These are phyloP conservation scores for Calocera cornea DNA, from an alignment of 768 basidiomycete genomes.

Conservation along the genomic window DNA sequence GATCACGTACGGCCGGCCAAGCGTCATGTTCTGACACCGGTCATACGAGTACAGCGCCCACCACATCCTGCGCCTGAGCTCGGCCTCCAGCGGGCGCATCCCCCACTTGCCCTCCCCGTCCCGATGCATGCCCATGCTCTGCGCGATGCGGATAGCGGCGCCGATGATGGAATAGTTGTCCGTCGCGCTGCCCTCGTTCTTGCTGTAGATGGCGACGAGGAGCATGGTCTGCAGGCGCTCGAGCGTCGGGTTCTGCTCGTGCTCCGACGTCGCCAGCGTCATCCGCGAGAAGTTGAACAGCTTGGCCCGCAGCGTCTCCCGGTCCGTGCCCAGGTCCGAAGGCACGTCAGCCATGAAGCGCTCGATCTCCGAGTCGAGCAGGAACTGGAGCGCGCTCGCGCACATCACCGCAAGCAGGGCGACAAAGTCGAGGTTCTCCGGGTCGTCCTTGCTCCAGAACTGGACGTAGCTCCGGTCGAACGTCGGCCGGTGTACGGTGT, in stretches of 20 bases:
- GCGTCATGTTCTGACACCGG: constrained; percentile 3
- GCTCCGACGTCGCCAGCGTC: not conserved
- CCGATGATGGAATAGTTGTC: not conserved
- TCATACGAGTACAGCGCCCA: constrained; percentile 4
- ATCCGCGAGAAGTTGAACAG: constrained; percentile 1
- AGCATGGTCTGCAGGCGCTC: constrained; percentile 4
- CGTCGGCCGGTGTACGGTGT: not conserved
- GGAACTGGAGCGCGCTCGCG: not conserved
- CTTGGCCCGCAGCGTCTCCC: not conserved
- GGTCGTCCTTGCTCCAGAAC: not conserved
- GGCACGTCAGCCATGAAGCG: not conserved
- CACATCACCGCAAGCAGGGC: not conserved
- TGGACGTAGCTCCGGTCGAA: not conserved
- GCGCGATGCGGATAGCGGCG: not conserved
- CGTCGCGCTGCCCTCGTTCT: constrained; percentile 3
- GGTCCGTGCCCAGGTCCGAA: not conserved
- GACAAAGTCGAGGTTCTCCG: not conserved
- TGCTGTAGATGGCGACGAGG: constrained; percentile 5
- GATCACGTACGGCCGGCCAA: not conserved
- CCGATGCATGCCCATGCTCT: constrained; percentile 3
- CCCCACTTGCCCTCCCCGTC: constrained; percentile 1
- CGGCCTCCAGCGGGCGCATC: not conserved
- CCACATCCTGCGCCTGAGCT: constrained; percentile 1
- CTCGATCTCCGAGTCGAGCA: not conserved
- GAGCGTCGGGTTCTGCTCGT: not conserved